These are phyloP conservation scores for Isabelozyma pseudorhagii DNA, from an alignment of 805 yeast genomes.

Conservation along the genomic window DNA sequence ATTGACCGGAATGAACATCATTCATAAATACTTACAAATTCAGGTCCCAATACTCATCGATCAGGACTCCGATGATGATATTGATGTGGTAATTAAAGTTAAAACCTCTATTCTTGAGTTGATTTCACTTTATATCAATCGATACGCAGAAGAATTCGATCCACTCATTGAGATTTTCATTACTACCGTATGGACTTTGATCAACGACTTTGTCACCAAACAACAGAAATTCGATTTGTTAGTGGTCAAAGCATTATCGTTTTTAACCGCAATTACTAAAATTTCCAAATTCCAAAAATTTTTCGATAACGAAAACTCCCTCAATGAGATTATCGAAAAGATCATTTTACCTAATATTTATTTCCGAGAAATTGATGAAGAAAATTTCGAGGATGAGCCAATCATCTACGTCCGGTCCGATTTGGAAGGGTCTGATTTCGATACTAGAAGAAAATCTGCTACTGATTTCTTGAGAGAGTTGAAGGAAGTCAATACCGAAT, in stretches of 20 bases:
- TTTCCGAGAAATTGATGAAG: conserved; percentile 85
- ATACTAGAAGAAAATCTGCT: conserved; percentile 89
- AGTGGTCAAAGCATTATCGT: conserved; percentile 75
- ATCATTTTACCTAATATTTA: conserved; percentile 86
- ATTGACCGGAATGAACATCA: conserved; percentile 67
- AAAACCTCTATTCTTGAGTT: conserved; percentile 84
- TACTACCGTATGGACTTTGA: conserved; percentile 75
- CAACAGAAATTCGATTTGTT: conserved; percentile 81
- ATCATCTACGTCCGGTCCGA: conserved; percentile 89
- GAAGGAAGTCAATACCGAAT: conserved; percentile 70
- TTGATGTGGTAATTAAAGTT: conserved; percentile 65
- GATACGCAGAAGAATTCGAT: conserved; percentile 92
- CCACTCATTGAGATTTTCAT: conserved; percentile 73
- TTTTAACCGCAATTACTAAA: conserved; percentile 77
- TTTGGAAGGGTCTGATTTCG: conserved; percentile 91
- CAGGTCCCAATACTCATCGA: conserved; percentile 50
- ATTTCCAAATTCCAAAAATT: conserved; percentile 64
- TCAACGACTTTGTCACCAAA: conserved; percentile 56
- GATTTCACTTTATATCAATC: conserved; percentile 77
- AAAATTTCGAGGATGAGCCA: conserved; percentile 95
- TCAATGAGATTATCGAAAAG: conserved; percentile 75
- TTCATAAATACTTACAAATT: conserved; percentile 77
- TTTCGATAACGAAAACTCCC: conserved; percentile 54
- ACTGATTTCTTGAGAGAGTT: conserved; percentile 87
- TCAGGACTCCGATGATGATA: conserved; percentile 62